Base-by-base conservation (phyloP, 306 rosid species). In the Cucumis melo region DNA sequence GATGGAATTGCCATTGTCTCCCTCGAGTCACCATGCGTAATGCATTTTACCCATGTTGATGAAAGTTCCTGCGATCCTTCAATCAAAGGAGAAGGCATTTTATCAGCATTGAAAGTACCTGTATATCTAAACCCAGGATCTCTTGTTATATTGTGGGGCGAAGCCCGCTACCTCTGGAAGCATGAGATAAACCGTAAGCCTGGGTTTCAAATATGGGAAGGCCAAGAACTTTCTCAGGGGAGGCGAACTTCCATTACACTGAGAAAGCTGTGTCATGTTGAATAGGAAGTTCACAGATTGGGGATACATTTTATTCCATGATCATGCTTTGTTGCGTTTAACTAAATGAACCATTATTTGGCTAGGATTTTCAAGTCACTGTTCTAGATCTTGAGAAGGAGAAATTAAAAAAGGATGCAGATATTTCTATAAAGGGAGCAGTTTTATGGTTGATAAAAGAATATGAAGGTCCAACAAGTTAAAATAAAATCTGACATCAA, bases 1-100 rank as follows among this genome's bases (percentile, higher is more conserved):
- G 98, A 94, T 78, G 98, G 89, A 60, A 94, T 94, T 83, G 97
- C 93, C 63, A 89, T 94, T 3, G 77, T 91, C 80, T 94, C 98
- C 19, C 74, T 94, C 8, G 93, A 91, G 79, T 91, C 98, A 0
- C 56, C 90, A 6, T 91, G 97, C 54, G 91, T 94, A 78, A 94
- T 94, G 98, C 87, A 91, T 79, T 94, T 94, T 75, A 86, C 89
- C 36, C 79, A 41, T 79, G 84, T 79, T 77, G 84, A 77, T 77
- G 71, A 32, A 70, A 51, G 78, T 38, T 54, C 23, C 55, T 38
- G 42, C 50, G 82, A 53, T 7, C 21, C 56, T 42, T 63, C 56
- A 57, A 41, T 23, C 15, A 78, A 75, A 42, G 80, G 62, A 61
- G 64, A 66, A 68, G 34, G 24, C 21, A 66, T 57, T 54, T 32